These are phyloP conservation scores for Phyllostachys edulis DNA, from an alignment of 176 grass and related monocot species.

Conservation along the genomic window DNA sequence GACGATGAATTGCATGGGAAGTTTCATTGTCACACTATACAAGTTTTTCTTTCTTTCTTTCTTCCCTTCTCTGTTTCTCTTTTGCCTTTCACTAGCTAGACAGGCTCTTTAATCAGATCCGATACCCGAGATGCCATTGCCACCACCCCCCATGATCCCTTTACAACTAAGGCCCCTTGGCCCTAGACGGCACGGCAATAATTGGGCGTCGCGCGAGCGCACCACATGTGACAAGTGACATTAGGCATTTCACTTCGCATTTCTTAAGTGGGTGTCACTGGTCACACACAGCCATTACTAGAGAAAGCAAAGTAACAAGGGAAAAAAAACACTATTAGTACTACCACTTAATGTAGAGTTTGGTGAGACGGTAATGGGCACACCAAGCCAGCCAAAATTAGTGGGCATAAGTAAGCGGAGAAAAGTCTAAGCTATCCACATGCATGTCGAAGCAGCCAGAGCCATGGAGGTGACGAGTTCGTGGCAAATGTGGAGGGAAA, in stretches of 20 bases:
- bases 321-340: neutral
- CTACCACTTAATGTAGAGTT: constrained; percentile 5
- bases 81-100: constrained; percentile 47
- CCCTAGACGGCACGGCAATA: constrained; percentile 40
- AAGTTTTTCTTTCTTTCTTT: neutral
- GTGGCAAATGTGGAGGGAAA: constrained; percentile 24
- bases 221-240: constrained; percentile 44
- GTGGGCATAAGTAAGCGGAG: neutral
- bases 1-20: constrained; percentile 18
- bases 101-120: constrained; percentile 43
- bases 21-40: neutral
- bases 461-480: neutral
- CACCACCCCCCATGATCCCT: constrained; percentile 13
- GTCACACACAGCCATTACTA: constrained; percentile 16
- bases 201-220: constrained; percentile 12
- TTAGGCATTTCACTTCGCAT: constrained; percentile 11
- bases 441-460: constrained; percentile 1
- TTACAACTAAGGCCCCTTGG: constrained; percentile 46
- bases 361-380: constrained; percentile 28
- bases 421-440: constrained; percentile 12
- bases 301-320: constrained; percentile 2
- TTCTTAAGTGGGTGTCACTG: constrained; percentile 41
- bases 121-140: constrained; percentile 43
- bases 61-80: neutral
- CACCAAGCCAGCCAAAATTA: neutral